Base-by-base conservation (phyloP, 331 rosid species). In the Arachis monticola region DNA sequence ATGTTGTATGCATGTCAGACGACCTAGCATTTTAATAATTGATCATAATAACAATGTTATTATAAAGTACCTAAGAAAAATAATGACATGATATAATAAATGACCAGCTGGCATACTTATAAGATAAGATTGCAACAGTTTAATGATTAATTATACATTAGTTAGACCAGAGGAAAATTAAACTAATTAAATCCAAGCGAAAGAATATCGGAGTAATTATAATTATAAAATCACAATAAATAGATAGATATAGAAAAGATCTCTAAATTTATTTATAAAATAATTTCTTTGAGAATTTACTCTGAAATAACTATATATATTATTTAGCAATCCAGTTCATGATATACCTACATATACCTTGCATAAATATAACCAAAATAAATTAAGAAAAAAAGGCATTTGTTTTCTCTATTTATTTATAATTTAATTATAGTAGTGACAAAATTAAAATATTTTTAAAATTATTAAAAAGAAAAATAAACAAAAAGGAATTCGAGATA, bases 1-100 rank as follows among this genome's bases (percentile, higher is more conserved):
- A 60, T 53, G 66, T 64, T 53, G 66, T 55, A 56, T 71, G 63
- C 73, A 55, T 70, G 82, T 72, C 74, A 72, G 78, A 79, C 69
- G 78, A 79, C 69, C 57, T 58, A 38, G 64, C 48, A 59, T 55
- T 79, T 67, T 73, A 66, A 79, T 65, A 73, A 57, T 59, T 50
- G 2, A 57, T 48, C 78, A 66, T 65, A 56, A 79, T 72, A 73
- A 55, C 42, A 45, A 46, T 7, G 13, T 57, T 41, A 69, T 60
- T 67, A 58, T 55, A n/a, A 56, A 76, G 35, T 68, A 11, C 56
- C 57, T 35, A 8, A 41, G 53, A 56, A 70, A 70, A 78, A 46
- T 64, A 46, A 65, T 71, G 14, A 3, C 31, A 46, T 44, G 46
- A 56, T 44, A 44, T 13, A 30, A 22, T 27, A 58, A 40, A 79